Evolutionary conservation across 2,329 filamentous ascomycete species (phyloP), one percentile per base, ranked within the genome.

Genomic region (Botrytis paeoniae): DNA sequence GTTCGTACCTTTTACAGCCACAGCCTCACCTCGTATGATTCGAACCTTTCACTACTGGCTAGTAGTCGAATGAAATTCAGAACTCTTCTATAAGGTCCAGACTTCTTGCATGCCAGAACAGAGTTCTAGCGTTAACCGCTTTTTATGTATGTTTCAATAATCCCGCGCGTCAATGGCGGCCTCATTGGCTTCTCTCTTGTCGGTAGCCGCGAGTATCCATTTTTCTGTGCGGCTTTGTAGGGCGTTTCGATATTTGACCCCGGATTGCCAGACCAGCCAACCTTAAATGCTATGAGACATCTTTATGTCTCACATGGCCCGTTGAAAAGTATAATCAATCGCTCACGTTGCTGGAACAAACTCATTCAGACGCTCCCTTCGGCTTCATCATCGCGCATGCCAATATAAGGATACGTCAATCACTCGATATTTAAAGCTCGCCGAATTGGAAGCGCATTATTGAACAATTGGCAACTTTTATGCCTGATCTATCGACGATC

Each of bases 161-260:
- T 61, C 51, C 66, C 66, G 66, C 54, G 66, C 66, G 37, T 37
- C 25, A 39, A 69, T 16, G n/a, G 35, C 20, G 66, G 37, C 22
- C 51, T 43, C 35, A 16, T 16, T 22, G n/a, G 37, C 12, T 20
- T 45, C n/a, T 29, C 16, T 43, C 35, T 20, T 32, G 39, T 61
- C 48, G n/a, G n/a, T 69, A 69, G 59, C 66, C n/a, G 37, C 37
- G 29, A 69, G 37, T 60, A 43, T 7, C 37, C 66, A 61, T 25
- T 18, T 25, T 59, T 25, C n/a, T 22, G 37, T 29, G 37, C 51
- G 37, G 39, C 22, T 69, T 32, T 29, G 25, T 41, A 14, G 16
- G 20, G 48, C 25, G 16, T 54, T 29, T 41, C 35, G 45, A 25
- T 20, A 3, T 66, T 29, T 16, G n/a, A n/a, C 25, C 9, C n/a